phyloP scores from a whole-genome alignment of 805 yeast genomes.

The Candida ipomoeae region DNA sequence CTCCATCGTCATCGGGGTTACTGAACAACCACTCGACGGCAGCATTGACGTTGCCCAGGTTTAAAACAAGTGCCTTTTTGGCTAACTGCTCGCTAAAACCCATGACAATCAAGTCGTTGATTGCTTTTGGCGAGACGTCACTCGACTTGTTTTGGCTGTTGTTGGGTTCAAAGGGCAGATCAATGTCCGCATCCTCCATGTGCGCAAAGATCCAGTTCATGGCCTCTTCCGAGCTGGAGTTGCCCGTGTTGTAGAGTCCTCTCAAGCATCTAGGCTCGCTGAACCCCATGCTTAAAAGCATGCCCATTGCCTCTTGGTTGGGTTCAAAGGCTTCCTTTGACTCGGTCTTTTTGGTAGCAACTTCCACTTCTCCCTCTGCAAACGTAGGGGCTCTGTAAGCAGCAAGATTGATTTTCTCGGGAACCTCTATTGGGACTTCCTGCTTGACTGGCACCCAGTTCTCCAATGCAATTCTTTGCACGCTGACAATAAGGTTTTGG shows the following conservation, averaged over 20 bases:
- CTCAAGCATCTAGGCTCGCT: constrained; percentile 58
- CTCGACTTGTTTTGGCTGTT: constrained; percentile 2
- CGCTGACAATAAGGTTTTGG: constrained; percentile 61
- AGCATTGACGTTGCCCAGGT: constrained; percentile 58
- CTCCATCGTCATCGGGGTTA: constrained; percentile 76
- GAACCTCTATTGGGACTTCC: constrained; percentile 64
- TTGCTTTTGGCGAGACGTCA: constrained; percentile 32
- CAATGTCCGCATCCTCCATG: constrained; percentile 79
- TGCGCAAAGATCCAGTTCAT: constrained; percentile 89
- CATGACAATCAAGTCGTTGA: constrained; percentile 59
- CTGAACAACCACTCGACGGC: constrained; percentile 90
- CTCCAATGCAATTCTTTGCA: constrained; percentile 74
- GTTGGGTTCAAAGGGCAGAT: constrained; percentile 48
- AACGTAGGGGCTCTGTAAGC: constrained; percentile 39
- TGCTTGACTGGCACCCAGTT: constrained; percentile 90
- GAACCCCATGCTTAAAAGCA: constrained; percentile 83
- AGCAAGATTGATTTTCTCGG: constrained; percentile 42
- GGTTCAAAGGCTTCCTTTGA: constrained; percentile 41
- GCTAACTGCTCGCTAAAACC: constrained; percentile 69
- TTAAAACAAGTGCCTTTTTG: constrained; percentile 64
- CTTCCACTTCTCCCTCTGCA: constrained; percentile 20
- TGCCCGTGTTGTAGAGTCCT: constrained; percentile 73
- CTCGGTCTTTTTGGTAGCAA: constrained; percentile 20
- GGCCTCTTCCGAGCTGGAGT: constrained; percentile 61
- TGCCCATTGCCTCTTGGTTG: constrained; percentile 49